Base-by-base conservation (phyloP, 2,329 filamentous ascomycete species). In the Diaporthe humulicola region DNA sequence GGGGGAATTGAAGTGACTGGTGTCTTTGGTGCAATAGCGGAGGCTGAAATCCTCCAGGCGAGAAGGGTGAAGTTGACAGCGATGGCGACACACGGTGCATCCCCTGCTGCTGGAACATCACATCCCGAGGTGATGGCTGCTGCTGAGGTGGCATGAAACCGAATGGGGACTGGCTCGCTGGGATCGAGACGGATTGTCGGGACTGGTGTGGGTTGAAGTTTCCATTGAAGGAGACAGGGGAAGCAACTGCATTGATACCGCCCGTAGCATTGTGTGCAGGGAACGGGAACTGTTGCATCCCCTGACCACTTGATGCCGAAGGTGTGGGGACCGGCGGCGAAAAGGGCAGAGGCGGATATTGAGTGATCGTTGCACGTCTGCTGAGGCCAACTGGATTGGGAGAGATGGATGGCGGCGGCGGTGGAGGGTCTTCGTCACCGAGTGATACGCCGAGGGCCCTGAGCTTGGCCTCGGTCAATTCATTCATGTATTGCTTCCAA, bases 401-500 rank as follows among this genome's bases (percentile, higher is more conserved):
- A 19, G 95, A 96, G 77, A 93, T 88, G 4, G 91, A 91, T 56
- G 88, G 85, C 5, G 89, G 86, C 70, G 88, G 84, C 75, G 90
- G 85, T 38, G 86, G 85, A 15, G 92, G 90, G 70, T 97, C 94
- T 8, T 95, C 93, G 66, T 93, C 92, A 48, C 92, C 94, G 76
- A 94, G 89, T 25, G 92, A 95, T 17, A 98, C 97, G 77, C 97
- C 97, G 73, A 99, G 88, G 69, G 96, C 96, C 76, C 95, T 92
- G 70, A 99, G 88, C 85, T 98, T 99, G 76, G 96, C 95, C 85
- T 99, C 97, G 78, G 94, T 92, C 48, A 98, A 87, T 78, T 93
- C 93, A 72, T 93, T 90, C 74, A 96, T 93, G 83, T 98, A 98
- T 36, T 91, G 88, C 80, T 95, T 93, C 90, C 90, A 92, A 1